Base-by-base conservation (phyloP, 345 rosid species). In the Hibiscus syriacus region DNA sequence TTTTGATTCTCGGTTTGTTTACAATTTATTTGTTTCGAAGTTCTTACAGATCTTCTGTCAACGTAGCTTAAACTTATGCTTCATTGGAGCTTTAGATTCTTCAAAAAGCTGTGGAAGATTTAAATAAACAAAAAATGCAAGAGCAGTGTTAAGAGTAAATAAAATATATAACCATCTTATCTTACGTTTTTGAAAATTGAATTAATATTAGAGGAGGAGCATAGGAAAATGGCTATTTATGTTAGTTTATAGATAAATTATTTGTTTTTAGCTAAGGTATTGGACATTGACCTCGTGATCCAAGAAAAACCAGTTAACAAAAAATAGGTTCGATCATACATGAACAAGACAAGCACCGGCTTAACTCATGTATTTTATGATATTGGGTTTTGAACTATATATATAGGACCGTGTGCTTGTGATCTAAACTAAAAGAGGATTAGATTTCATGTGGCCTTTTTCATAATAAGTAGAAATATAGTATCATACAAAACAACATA, bases 11-110 rank as follows among this genome's bases (percentile, higher is more conserved):
- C 25, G 2, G 45, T 26, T 62, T 49, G 32, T 63, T 55, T 25
- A n/a, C 66, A 32, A 59, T 55, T 8, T 62, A 49, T 65, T 65
- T 0, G 12, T 52, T 30, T 11, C 6, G 0, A 16, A 3, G 14
- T 25, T 13, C 22, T 53, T 52, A 32, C 27, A 50, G 12, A 49
- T 58, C 55, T 66, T 67, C 69, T 54, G 50, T 32, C 46, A 45
- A 1, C 8, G 30, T 10, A 11, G 22, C 54, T 17, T 23, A 67
- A 19, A 22, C 38, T 54, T 64, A 41, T 36, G 72, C 67, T 71
- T 83, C 69, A 71, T 64, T 80, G 76, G 76, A 81, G 80, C 83
- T 71, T 81, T 65, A 85, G 77, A 81, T 88, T 88, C 83, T 77
- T 81, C 87, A 83, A 62, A 19, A 81, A 62, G 84, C 92, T 86